Conservation (phyloP, 768 basidiomycete genomes). For the Lactarius evosmus region DNA sequence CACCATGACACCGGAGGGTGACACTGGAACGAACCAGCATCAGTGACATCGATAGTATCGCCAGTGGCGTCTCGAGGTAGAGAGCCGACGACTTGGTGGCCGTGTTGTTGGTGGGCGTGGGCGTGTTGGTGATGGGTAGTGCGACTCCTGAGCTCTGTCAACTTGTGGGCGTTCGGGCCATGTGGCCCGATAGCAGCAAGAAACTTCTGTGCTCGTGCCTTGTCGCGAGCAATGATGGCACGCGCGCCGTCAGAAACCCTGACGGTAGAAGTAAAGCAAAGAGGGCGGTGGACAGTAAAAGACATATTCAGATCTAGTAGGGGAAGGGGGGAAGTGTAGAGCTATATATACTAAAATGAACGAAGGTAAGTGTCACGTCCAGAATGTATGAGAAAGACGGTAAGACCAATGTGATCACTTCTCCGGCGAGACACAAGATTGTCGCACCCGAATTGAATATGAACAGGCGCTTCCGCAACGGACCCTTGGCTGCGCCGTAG, state of each 20-base stretch:
- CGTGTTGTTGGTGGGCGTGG: conserved; percentile 1
- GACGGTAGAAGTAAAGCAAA: conserved; percentile 49
- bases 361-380: not conserved
- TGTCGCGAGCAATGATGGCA: conserved; percentile 52
- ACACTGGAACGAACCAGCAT: conserved; percentile 40
- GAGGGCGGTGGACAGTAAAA: conserved; percentile 33
- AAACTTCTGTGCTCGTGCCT: conserved; percentile 53
- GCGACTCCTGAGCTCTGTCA: conserved; percentile 30
- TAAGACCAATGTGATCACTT: not conserved
- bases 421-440: not conserved
- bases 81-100: not conserved
- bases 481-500: not conserved
- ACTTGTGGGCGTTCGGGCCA: conserved; percentile 42
- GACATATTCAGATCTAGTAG: conserved; percentile 36
- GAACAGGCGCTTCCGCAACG: not conserved
- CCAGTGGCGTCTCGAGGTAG: conserved; percentile 22
- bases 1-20: not conserved
- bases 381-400: not conserved
- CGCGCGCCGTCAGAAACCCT: conserved; percentile 38
- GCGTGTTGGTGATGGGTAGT: conserved; percentile 32
- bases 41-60: conserved; percentile 52
- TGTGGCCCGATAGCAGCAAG: conserved; percentile 53
- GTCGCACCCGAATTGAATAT: not conserved
- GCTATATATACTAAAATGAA: conserved; percentile 19
- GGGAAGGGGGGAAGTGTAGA: not conserved